Evolutionary conservation across 805 yeast genomes (phyloP).

Genomic region (Tetrapisispora phaffii): DNA sequence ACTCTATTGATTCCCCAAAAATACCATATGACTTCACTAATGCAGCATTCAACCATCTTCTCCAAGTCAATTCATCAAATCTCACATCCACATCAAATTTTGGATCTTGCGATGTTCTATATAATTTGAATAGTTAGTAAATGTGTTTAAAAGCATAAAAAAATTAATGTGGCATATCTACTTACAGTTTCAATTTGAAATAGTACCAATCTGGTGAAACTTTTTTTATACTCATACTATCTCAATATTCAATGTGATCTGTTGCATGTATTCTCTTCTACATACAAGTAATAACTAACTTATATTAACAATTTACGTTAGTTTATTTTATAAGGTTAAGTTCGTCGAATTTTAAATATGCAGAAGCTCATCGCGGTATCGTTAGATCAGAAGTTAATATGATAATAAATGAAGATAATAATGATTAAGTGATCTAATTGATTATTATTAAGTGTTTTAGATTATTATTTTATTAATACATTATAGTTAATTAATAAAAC

Average conservation of each 20-base stretch:
- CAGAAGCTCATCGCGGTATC: too few relatives aligned
- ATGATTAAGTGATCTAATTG: too few relatives aligned
- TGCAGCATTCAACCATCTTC: conserved; percentile 29
- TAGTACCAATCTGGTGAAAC: conserved; percentile 16
- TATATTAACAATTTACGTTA: too few relatives aligned
- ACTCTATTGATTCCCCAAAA: conserved; percentile 33
- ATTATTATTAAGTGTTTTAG: too few relatives aligned
- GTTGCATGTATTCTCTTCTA: neutral
- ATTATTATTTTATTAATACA: too few relatives aligned
- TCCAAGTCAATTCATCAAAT: conserved; percentile 34
- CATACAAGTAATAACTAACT: too few relatives aligned
- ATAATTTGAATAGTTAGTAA: neutral
- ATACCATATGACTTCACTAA: conserved; percentile 32
- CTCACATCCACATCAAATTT: conserved; percentile 13
- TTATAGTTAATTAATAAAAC: too few relatives aligned
- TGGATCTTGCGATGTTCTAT: conserved; percentile 18
- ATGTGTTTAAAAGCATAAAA: too few relatives aligned
- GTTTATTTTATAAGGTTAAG: too few relatives aligned
- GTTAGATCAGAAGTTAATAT: too few relatives aligned
- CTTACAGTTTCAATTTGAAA: conserved; percentile 16
- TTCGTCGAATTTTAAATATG: too few relatives aligned
- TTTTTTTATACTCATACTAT: neutral
- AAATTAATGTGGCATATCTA: neutral
- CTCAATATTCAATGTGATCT: neutral
- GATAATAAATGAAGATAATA: too few relatives aligned